Evolutionary conservation across 2,329 filamentous ascomycete genomes (phyloP).

Genomic region (Hypoxylon rubiginosum): DNA sequence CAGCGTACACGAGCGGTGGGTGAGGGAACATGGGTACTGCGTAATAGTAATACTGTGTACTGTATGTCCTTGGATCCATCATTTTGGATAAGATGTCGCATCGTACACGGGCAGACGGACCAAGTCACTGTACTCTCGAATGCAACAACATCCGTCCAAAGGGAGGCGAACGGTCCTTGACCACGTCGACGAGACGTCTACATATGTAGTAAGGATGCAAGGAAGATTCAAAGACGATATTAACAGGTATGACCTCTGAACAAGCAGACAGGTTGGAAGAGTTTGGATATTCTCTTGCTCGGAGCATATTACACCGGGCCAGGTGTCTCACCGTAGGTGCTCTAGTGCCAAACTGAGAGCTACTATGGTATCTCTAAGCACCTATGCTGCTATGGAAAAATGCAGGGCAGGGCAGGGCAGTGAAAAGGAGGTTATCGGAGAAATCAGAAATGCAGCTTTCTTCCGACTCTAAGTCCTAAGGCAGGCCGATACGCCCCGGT

Average conservation of each 20-base stretch:
- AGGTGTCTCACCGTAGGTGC: background rate
- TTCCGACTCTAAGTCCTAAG: background rate
- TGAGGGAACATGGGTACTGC: constrained; percentile 10
- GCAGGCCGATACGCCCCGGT: constrained; percentile 5
- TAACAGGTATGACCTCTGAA: constrained; percentile 1
- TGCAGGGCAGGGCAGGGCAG: background rate
- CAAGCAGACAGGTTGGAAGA: constrained; percentile 4
- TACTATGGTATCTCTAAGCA: constrained; percentile 16
- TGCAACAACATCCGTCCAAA: constrained; percentile 9
- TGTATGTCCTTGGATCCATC: constrained; percentile 5
- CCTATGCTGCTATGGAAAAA: background rate
- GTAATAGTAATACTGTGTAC: constrained; percentile 26
- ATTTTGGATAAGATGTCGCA: constrained; percentile 20
- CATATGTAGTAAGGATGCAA: too few relatives aligned
- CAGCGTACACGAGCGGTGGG: constrained; percentile 1
- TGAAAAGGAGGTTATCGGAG: background rate
- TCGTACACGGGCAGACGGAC: constrained; percentile 1
- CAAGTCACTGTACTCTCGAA: constrained; percentile 21
- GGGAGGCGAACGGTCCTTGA: constrained; percentile 18
- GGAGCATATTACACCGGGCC: constrained; percentile 1
- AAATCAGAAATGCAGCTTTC: constrained; percentile 9
- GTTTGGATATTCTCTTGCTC: background rate
- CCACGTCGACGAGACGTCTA: constrained; percentile 23
- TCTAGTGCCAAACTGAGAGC: constrained; percentile 21
- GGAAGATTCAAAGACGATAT: constrained; percentile 8